Evolutionary conservation across 305 asterid species (phyloP).

Genomic region (Solanum aculeatissimum): DNA sequence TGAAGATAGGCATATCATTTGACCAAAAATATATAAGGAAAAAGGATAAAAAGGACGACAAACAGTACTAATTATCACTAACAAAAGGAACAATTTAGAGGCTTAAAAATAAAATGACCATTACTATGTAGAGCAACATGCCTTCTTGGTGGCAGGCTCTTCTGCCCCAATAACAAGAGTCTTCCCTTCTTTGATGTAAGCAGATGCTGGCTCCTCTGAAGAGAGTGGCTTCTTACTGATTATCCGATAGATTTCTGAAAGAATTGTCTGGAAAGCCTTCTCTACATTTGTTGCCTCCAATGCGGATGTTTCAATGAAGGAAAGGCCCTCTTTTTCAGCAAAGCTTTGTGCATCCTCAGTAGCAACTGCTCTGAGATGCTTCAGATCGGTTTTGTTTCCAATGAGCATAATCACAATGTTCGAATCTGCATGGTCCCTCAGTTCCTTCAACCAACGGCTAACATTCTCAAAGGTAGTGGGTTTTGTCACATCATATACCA

Average conservation of each 20-base stretch:
- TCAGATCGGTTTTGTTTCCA: slow-evolving; percentile 60
- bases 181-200: slow-evolving; percentile 36
- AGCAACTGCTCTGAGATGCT: slow-evolving; percentile 63
- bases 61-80: neutral
- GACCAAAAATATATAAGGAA: neutral
- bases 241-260: slow-evolving; percentile 50
- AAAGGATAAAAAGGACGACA: neutral
- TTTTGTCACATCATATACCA: slow-evolving; percentile 62
- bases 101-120: neutral
- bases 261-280: slow-evolving; percentile 53
- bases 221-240: slow-evolving; percentile 54
- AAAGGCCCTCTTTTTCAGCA: slow-evolving; percentile 62
- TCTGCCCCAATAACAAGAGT: slow-evolving; percentile 31
- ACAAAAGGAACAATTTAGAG: neutral
- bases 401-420: slow-evolving; percentile 66
- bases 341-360: slow-evolving; percentile 67
- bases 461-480: slow-evolving; percentile 63
- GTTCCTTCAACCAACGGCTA: slow-evolving; percentile 71
- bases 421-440: slow-evolving; percentile 66
- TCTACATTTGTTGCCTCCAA: slow-evolving; percentile 64
- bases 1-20: neutral
- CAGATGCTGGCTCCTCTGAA: slow-evolving; percentile 24
- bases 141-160: slow-evolving; percentile 18
- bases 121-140: slow-evolving; percentile 32
- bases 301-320: slow-evolving; percentile 67